Evolutionary conservation across 129 eudicot genomes (phyloP), one percentile per base, ranked within the genome.

Genomic region (Gnaphalium uliginosum): DNA sequence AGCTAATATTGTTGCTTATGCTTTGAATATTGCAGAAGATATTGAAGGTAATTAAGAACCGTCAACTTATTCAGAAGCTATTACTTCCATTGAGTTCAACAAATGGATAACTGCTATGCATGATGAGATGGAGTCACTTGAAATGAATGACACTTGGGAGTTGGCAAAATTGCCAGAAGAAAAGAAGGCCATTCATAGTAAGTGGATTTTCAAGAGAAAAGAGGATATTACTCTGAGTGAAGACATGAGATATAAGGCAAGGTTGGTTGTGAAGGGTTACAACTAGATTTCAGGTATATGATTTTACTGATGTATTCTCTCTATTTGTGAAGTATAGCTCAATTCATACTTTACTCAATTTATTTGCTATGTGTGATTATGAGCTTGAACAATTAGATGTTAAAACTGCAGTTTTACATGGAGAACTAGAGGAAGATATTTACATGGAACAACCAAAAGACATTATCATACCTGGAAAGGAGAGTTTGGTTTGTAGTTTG

Each of bases 361-460:
- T 66, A 35, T 29, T 66, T 8, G 71, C 53, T 15, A 66, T 66
- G 53, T 48, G 19, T 66, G 29, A 66, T 9, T 66, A 66, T 5
- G 71, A 66, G 19, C 54, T 66, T 21, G 54, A 66, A 7, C 54
- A 66, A 37, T 18, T 66, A 35, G 71, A 66, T 7, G 53, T 33
- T 9, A n/a, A 66, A 10, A 33, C 13, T 21, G 54, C 29, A 11
- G 37, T 37, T 21, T n/a, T 27, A 27, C 29, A 27, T 27, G 29
- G 29, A 27, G 29, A 27, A 27, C 2, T 27, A 27, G 29, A 27
- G 8, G 64, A 58, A 8, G 27, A 58, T 6, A 50, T 50, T 15
- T 50, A 50, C 19, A 50, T 50, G 57, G 57, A 50, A 50, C 57
- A 15, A 50, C 57, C 57, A 5, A 1, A 50, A 50, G 57, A 21